A percentile compares a stretch with the other conserved stretches of the same genome.
Conservation (phyloP, 768 basidiomycete genomes). For the Heimioporus sp. region DNA sequence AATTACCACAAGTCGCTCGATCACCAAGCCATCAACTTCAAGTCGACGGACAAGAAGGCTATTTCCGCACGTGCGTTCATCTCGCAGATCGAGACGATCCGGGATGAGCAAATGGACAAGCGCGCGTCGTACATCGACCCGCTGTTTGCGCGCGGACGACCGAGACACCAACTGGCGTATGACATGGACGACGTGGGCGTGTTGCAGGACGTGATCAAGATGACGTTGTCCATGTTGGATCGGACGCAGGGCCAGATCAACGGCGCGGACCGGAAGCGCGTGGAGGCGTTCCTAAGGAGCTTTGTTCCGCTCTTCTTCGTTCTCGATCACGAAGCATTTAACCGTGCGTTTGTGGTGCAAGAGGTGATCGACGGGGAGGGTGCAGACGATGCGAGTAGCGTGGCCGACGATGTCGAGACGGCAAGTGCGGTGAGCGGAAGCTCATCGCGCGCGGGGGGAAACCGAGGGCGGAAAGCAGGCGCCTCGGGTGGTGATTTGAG, state of each 20-base stretch:
- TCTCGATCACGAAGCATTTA: constrained; percentile 67
- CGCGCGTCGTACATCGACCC: constrained; percentile 60
- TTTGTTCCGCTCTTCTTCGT: constrained; percentile 78
- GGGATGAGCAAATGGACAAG: constrained; percentile 79
- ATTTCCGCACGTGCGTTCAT: constrained; percentile 74
- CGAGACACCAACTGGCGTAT: constrained; percentile 79
- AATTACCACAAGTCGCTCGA: constrained; percentile 95
- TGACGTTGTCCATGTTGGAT: constrained; percentile 89
- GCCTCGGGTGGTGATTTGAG: constrained; percentile 60
- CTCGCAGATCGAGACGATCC: constrained; percentile 78
- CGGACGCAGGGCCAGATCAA: constrained; percentile 77
- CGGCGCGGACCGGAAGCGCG: constrained; percentile 68
- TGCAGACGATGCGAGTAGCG: constrained; percentile 43
- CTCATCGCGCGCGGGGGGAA: constrained; percentile 33
- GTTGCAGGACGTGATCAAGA: constrained; percentile 83
- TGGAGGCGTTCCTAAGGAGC: constrained; percentile 79
- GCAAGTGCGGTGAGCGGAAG: constrained; percentile 27
- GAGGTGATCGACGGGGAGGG: constrained; percentile 62
- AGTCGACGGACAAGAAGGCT: constrained; percentile 84
- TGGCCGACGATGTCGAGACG: constrained; percentile 38
- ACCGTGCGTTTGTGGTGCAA: constrained; percentile 63
- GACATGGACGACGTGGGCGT: constrained; percentile 70
- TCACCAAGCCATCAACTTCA: constrained; percentile 90
- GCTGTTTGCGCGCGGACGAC: constrained; percentile 55
- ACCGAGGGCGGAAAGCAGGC: constrained; percentile 39